Base-by-base conservation (phyloP, 78 protist species). In the Protostelium mycophagum region DNA sequence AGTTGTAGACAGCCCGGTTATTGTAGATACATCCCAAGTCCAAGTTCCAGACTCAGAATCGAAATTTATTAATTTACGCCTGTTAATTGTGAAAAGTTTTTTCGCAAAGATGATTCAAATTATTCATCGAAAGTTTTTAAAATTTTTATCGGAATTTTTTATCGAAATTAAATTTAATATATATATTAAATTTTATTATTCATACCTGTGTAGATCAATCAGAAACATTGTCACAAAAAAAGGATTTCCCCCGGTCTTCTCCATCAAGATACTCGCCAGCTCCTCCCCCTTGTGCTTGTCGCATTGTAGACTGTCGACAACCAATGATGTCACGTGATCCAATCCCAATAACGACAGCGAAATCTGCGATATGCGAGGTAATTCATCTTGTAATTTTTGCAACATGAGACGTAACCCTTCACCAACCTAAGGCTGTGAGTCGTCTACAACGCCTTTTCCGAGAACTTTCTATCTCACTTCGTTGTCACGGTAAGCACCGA, bases 391-490 rank as follows among this genome's bases (percentile, higher is more conserved):
- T n/a, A n/a, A n/a, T n/a, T n/a, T n/a, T n/a, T n/a, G n/a, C n/a
- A n/a, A n/a, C n/a, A n/a, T n/a, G n/a, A n/a, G n/a, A n/a, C n/a
- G n/a, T n/a, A n/a, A n/a, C n/a, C n/a, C n/a, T n/a, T n/a, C n/a
- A 51, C 16, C 73, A 5, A 51, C 73, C 73, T 51, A 16, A 51
- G 5, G 5, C 16, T 16, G 73, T 51, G 31, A 51, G 31, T 5
- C 16, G 73, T 25, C 73, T 16, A 51, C 73, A 16, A 51, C 5
- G 16, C 16, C n/a, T 51, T 51, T 16, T 25, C 16, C 73, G 73
- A 51, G 73, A 51, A n/a, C n/a, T n/a, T n/a, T n/a, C n/a, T n/a
- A n/a, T 51, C 73, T 51, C 73, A 51, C 73, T 51, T 51, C 73
- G 73, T 51, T 51, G 73, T 51, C 73, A 51, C 73, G 73, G 16